phyloP scores from a whole-genome alignment of 805 yeast species.

The Clavispora carvajalis region DNA sequence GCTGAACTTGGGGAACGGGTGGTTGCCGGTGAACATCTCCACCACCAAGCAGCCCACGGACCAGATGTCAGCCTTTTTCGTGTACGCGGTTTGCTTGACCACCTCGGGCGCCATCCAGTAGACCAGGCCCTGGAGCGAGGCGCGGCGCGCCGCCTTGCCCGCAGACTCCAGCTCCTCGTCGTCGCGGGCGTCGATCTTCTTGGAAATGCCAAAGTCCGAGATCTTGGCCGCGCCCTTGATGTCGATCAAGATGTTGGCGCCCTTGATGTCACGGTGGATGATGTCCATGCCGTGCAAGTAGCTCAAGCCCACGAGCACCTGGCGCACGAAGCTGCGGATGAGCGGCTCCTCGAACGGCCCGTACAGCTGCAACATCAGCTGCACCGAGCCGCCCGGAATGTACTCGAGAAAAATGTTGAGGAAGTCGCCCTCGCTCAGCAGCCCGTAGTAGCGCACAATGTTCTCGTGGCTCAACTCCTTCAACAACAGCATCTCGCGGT shows the following conservation, averaged over 20 bases:
- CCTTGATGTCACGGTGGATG: conserved; percentile 83
- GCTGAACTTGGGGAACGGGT: conserved; percentile 90
- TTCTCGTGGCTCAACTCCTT: conserved; percentile 83
- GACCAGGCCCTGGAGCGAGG: conserved; percentile 77
- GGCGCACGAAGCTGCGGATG: conserved; percentile 66
- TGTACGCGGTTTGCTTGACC: conserved; percentile 86
- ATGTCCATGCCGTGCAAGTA: conserved; percentile 73
- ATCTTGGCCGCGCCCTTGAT: conserved; percentile 77
- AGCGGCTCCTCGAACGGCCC: conserved; percentile 79
- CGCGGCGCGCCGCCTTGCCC: conserved; percentile 47
- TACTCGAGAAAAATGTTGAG: conserved; percentile 66
- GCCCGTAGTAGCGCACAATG: conserved; percentile 88
- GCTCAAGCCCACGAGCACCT: conserved; percentile 67
- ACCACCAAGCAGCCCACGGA: conserved; percentile 90
- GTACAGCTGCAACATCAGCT: conserved; percentile 62
- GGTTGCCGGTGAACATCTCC: conserved; percentile 94
- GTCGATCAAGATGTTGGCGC: conserved; percentile 80
- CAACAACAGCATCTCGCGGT: conserved; percentile 73
- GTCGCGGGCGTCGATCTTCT: conserved; percentile 27
- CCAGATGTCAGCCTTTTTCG: conserved; percentile 95
- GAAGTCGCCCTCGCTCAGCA: conserved; percentile 64
- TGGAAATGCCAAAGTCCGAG: conserved; percentile 81
- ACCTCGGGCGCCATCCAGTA: conserved; percentile 99
- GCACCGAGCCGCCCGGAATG: conserved; percentile 46
- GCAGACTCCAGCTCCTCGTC: conserved; percentile 13